Evolutionary conservation across 768 basidiomycete species (phyloP).

Genomic region (Lepiota brunneoincarnata): DNA sequence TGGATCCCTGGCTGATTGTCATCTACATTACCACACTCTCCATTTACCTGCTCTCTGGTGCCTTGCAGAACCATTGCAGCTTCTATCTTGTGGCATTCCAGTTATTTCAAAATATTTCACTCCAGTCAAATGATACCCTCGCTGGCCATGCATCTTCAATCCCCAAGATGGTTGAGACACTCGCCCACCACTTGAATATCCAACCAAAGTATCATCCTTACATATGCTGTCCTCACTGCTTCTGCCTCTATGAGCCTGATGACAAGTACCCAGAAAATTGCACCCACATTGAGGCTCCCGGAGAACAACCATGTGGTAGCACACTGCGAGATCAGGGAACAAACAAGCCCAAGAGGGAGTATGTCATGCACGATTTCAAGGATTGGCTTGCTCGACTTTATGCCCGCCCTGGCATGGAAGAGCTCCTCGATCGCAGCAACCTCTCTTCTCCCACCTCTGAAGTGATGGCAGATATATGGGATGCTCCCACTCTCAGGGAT

Average conservation of each 20-base stretch:
- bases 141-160: too few species aligned
- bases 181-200: neutral
- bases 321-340: neutral
- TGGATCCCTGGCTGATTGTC: neutral
- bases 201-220: neutral
- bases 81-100: neutral
- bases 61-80: neutral
- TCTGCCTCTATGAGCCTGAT: neutral
- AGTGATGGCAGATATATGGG: constrained; percentile 1
- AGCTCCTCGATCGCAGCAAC: neutral
- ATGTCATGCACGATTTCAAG: constrained; percentile 18
- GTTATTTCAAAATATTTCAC: too few species aligned
- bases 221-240: neutral
- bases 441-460: neutral
- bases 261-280: neutral
- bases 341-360: neutral
- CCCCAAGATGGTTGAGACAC: neutral
- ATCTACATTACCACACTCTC: neutral
- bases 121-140: too few species aligned
- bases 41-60: neutral
- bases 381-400: constrained; percentile 21
- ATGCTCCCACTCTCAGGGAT: neutral
- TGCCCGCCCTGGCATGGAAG: constrained; percentile 18
- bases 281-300: neutral
- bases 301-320: neutral